Evolutionary conservation across 2,329 filamentous ascomycete species (phyloP).

Genomic region (Clonostachys rhizophaga): DNA sequence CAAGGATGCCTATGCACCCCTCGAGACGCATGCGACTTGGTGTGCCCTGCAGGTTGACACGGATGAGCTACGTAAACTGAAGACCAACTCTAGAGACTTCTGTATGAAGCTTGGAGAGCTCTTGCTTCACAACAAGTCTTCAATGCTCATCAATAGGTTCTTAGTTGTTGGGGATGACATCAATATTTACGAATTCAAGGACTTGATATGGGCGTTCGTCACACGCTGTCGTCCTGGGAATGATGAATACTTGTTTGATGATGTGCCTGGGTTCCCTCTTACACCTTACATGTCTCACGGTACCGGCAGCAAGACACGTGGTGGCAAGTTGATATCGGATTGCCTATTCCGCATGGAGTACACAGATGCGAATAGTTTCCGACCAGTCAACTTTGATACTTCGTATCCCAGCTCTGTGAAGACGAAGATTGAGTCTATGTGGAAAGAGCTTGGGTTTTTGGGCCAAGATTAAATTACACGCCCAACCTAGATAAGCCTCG

Average conservation of each 20-base stretch:
- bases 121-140: conserved; percentile 33
- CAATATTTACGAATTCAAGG: conserved; percentile 36
- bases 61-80: conserved; percentile 47
- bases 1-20: conserved; percentile 34
- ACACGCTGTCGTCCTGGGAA: conserved; percentile 37
- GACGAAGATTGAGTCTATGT: too few species aligned
- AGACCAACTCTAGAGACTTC: conserved; percentile 36
- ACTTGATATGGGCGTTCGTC: conserved; percentile 42
- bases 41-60: conserved; percentile 51
- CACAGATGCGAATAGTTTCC: conserved; percentile 22
- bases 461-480: too few species aligned
- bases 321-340: conserved; percentile 41
- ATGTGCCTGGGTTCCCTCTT: conserved; percentile 33
- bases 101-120: conserved; percentile 32
- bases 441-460: too few species aligned
- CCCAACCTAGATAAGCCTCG: too few species aligned
- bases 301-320: conserved; percentile 15
- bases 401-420: conserved; percentile 20
- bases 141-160: conserved; percentile 34
- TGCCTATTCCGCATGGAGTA: conserved; percentile 36
- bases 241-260: conserved; percentile 38
- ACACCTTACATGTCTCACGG: conserved; percentile 44
- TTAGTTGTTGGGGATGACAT: conserved; percentile 43
- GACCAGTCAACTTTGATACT: conserved; percentile 20
- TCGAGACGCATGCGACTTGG: conserved; percentile 43